These are phyloP conservation scores for Euphorbia tirucalli DNA, from an alignment of 345 rosid genomes.

Conservation along the genomic window DNA sequence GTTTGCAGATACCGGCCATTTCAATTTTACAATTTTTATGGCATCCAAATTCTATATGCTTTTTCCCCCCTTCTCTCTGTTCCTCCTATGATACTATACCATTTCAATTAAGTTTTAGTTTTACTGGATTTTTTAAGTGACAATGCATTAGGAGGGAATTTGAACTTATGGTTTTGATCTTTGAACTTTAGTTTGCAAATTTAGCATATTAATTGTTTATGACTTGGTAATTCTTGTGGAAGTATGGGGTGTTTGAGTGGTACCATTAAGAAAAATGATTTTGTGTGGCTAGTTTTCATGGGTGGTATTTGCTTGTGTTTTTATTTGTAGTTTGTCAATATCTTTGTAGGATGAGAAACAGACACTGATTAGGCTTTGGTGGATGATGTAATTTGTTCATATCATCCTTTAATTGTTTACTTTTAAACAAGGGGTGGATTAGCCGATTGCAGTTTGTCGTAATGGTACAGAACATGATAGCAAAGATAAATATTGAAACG, in stretches of 20 bases:
- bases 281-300: too few relatives aligned
- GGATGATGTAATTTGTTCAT: too few relatives aligned
- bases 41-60: too few relatives aligned
- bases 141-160: neutral
- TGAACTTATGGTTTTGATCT: neutral
- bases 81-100: too few relatives aligned
- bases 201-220: neutral
- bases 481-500: too few relatives aligned
- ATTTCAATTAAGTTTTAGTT: neutral
- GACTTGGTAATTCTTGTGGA: neutral
- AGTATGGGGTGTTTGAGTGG: neutral
- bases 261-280: too few relatives aligned
- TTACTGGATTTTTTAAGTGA: neutral
- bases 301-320: neutral
- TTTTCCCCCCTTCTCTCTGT: too few relatives aligned
- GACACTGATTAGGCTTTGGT: too few relatives aligned
- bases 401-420: neutral
- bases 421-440: too few relatives aligned
- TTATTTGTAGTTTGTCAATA: neutral
- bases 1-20: neutral
- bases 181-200: neutral
- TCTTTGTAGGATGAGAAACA: neutral
- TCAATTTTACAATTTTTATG: too few relatives aligned
- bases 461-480: too few relatives aligned
- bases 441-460: neutral